These are phyloP conservation scores for Marchantia paleacea DNA, from an alignment of 225 moss, liverwort and hornwort genomes.

Conservation along the genomic window DNA sequence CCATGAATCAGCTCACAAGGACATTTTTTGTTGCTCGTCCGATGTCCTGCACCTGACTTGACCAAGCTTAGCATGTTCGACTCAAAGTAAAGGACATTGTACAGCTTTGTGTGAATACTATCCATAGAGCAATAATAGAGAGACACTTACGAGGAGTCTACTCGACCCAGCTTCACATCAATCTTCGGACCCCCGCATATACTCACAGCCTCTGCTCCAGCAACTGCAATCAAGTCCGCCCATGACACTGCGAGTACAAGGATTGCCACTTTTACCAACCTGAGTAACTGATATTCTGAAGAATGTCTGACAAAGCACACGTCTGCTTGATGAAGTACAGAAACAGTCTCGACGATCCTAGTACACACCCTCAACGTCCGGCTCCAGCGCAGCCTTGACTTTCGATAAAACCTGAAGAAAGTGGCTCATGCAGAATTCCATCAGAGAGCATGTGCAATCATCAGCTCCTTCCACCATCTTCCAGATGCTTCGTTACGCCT, in stretches of 20 bases:
- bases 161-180: constrained; percentile 63
- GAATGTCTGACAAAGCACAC: not conserved
- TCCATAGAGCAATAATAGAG: not conserved
- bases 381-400: constrained; percentile 74
- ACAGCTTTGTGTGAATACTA: not conserved
- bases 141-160: constrained; percentile 72
- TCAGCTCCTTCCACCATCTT: not conserved
- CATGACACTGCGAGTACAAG: constrained; percentile 70
- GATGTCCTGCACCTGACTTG: too few species aligned
- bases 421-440: not conserved
- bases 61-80: not conserved
- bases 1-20: too few species aligned
- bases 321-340: constrained; percentile 6
- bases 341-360: constrained; percentile 10
- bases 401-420: constrained; percentile 66
- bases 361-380: constrained; percentile 60
- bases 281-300: constrained; percentile 1
- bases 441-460: not conserved
- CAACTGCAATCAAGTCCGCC: constrained; percentile 94
- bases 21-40: too few species aligned
- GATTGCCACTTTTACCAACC: constrained; percentile 34
- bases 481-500: not conserved
- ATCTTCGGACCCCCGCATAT: constrained; percentile 88
- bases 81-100: not conserved
- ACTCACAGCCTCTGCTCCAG: constrained; percentile 84